Evolutionary conservation across 2,329 filamentous ascomycete genomes (phyloP).

Genomic region (Graphiopsis chlorocephala): DNA sequence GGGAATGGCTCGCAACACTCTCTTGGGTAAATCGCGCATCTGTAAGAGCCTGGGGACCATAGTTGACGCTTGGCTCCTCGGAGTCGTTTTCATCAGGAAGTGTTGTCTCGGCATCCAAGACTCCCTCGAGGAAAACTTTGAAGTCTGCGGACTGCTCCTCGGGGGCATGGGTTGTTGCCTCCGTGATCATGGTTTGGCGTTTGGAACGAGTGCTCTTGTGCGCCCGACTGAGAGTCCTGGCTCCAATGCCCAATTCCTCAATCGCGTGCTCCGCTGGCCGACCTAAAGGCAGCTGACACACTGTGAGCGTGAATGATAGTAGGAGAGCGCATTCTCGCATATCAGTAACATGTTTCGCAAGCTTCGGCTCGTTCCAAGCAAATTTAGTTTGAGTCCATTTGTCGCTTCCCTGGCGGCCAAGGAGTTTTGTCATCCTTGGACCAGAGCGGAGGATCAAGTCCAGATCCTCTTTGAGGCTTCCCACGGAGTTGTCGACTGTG

Average conservation of each 20-base stretch:
- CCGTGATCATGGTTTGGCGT: background rate
- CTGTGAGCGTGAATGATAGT: constrained; percentile 18
- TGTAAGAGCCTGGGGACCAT: background rate
- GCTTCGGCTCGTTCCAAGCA: constrained; percentile 14
- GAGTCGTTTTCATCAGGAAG: background rate
- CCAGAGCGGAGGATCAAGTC: background rate
- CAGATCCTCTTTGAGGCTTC: constrained; percentile 18
- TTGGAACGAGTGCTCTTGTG: constrained; percentile 16
- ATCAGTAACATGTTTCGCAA: constrained; percentile 18
- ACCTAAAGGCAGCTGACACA: constrained; percentile 20
- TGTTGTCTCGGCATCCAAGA: background rate
- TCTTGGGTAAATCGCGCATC: background rate
- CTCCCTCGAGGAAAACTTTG: background rate
- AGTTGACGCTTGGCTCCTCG: background rate
- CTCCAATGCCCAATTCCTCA: constrained; percentile 16
- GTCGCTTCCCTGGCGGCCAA: constrained; percentile 6
- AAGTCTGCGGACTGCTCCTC: background rate
- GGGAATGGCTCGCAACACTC: background rate
- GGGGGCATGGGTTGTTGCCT: background rate
- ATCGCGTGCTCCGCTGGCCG: constrained; percentile 13
- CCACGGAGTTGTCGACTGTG: constrained; percentile 18
- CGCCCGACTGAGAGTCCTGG: constrained; percentile 18
- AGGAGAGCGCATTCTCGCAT: constrained; percentile 20
- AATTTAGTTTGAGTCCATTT: constrained; percentile 16
- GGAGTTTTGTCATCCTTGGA: constrained; percentile 6